A percentile compares a stretch with the other conserved stretches of the same genome.
phyloP scores from a whole-genome alignment of 495 filamentous ascomycete genomes.

The Achaetomiella virescens region DNA sequence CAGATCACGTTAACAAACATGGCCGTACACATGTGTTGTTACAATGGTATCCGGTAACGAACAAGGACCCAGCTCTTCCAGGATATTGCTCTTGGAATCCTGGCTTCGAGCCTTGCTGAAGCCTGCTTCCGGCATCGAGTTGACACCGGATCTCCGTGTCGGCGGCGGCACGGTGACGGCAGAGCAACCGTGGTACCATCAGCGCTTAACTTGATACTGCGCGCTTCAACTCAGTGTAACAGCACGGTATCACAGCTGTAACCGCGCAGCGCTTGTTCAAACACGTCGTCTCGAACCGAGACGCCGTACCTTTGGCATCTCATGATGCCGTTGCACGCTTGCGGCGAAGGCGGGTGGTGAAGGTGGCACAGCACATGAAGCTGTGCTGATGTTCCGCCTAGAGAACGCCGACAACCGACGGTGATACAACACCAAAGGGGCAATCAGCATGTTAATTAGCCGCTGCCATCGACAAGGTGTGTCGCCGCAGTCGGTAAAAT shows the following conservation, averaged over 20 bases:
- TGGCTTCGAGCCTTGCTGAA: not conserved
- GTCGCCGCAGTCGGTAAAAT: not conserved
- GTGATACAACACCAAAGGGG: not conserved
- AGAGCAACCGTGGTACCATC: slow-evolving; percentile 4
- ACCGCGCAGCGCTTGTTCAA: slow-evolving; percentile 5
- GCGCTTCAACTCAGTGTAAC: not conserved
- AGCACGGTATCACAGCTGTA: not conserved
- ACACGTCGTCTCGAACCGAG: not conserved
- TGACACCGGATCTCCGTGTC: not conserved
- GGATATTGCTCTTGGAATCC: not conserved
- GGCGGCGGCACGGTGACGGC: not conserved
- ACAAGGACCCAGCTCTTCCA: too few relatives aligned
- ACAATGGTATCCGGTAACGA: too few relatives aligned
- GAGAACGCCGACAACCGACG: slow-evolving; percentile 2
- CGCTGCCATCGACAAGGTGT: not conserved
- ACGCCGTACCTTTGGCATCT: slow-evolving; percentile 11
- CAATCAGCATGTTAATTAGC: too few relatives aligned
- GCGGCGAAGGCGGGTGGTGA: slow-evolving; percentile 4
- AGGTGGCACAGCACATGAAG: slow-evolving; percentile 11
- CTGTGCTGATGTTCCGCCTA: not conserved
- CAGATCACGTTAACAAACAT: not conserved
- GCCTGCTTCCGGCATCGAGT: not conserved
- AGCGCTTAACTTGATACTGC: slow-evolving; percentile 9
- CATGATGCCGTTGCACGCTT: not conserved
- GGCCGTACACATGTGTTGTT: too few relatives aligned